Evolutionary conservation across 116 monocot genomes (phyloP), one percentile per base, ranked within the genome.

Genomic region (Cymodocea nodosa): DNA sequence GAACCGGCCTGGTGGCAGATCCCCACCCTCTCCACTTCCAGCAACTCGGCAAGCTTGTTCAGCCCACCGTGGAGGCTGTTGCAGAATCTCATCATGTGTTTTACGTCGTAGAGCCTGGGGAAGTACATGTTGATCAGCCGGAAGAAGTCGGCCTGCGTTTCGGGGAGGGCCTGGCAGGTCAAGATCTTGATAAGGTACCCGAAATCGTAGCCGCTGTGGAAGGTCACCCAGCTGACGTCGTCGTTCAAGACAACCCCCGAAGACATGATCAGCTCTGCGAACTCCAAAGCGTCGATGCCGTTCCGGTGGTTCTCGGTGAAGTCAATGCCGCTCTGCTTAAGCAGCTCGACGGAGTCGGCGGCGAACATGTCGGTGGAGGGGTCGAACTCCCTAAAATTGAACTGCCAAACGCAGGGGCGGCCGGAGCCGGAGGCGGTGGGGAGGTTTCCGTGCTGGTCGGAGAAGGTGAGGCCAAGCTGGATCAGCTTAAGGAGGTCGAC

Each of bases 361-460:
- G 72, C 76, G 56, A 52, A 76, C 50, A 72, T 22, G 60, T 80
- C 75, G 10, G 2, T 9, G 19, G 52, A 20, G 5, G 34, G 51
- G 39, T 80, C 51, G 65, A 80, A 80, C 72, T 80, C 80, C 23
- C 76, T 71, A 60, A 80, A 80, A 54, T 80, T 80, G 76, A 81
- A 81, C 76, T 81, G 80, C 80, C 80, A 81, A 50, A 80, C 60
- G 59, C 63, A 67, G 23, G 13, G 49, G 6, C 62, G 20, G 4
- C 59, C 68, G 51, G 35, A 20, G 75, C 18, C 24, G 22, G 62
- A 22, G 36, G 37, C 35, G 36, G 34, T 30, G 40, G 80, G 80
- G 23, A 75, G 65, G 22, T 66, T 59, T 13, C 81, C 81, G 54
- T 52, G 25, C 23, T 50, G 65, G 52, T 72, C 76, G 25, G 69